A percentile compares a stretch with the other conserved stretches of the same genome.
Conservation (phyloP, 139 green algal species). For the Chlamydomonas incerta region DNA sequence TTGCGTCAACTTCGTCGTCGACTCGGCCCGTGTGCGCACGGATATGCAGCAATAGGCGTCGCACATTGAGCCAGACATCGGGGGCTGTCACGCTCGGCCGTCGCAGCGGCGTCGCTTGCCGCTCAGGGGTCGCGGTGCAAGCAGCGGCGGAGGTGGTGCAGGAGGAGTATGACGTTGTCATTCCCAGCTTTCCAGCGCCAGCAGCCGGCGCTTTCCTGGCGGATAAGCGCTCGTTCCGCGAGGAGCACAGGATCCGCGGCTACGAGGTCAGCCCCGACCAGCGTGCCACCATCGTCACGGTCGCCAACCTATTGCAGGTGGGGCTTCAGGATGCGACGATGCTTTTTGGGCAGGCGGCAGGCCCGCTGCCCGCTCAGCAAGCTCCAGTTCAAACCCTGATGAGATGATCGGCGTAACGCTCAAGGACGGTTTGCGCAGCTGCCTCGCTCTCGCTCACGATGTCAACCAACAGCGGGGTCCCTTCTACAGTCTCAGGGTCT, state of each 20-base stretch:
- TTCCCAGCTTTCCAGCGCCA: constrained; percentile 27
- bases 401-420: neutral
- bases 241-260: constrained; percentile 78
- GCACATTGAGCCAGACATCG: neutral
- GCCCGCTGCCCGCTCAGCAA: too few relatives aligned
- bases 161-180: constrained; percentile 11
- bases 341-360: too few relatives aligned
- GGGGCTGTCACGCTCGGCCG: neutral
- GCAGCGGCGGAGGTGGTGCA: neutral
- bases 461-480: too few relatives aligned
- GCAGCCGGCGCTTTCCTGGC: constrained; percentile 20
- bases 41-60: too few relatives aligned
- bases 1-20: too few relatives aligned
- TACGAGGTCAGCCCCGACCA: constrained; percentile 88
- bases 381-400: neutral
- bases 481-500: too few relatives aligned
- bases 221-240: constrained; percentile 54
- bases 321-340: neutral
- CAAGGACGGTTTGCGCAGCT: too few relatives aligned
- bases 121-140: neutral
- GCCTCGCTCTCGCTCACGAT: too few relatives aligned
- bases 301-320: constrained; percentile 91
- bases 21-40: too few relatives aligned
- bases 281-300: constrained; percentile 77
- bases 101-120: neutral